Conservation (phyloP, 768 basidiomycete species). For the Kwoniella heveanensis region DNA sequence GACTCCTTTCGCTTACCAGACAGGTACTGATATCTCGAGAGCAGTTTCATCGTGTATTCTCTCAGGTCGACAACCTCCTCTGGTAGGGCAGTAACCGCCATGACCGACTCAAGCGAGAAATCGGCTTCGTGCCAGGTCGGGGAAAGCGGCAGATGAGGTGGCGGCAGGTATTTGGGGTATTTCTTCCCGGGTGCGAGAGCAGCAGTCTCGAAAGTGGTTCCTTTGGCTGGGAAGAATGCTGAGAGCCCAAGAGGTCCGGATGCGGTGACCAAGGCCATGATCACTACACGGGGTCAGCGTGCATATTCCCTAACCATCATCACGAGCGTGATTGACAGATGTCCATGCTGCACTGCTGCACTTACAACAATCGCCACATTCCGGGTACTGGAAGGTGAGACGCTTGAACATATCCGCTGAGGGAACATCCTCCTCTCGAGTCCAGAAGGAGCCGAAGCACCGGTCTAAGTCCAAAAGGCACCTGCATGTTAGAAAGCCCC, state of each 20-base stretch:
- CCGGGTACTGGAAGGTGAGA: conserved; percentile 52
- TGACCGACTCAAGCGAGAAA: conserved; percentile 44
- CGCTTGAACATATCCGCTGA: conserved; percentile 53
- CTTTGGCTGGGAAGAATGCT: conserved; percentile 50
- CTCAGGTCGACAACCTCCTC: conserved; percentile 38
- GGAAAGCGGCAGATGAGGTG: conserved; percentile 51
- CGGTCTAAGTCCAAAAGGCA: conserved; percentile 48
- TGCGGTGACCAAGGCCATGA: conserved; percentile 49
- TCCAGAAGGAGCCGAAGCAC: conserved; percentile 55
- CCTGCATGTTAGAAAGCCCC: conserved; percentile 7
- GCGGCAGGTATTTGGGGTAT: conserved; percentile 38
- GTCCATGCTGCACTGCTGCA: too few species aligned
- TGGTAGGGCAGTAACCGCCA: conserved; percentile 37
- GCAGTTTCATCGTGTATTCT: conserved; percentile 45
- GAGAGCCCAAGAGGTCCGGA: conserved; percentile 51
- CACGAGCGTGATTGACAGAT: too few species aligned
- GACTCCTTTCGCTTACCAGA: conserved; percentile 35
- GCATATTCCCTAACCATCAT: too few species aligned
- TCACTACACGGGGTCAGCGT: conserved; percentile 25
- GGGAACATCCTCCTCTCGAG: conserved; percentile 23
- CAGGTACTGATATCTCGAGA: conserved; percentile 51
- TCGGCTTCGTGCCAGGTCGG: conserved; percentile 54
- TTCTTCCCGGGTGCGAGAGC: conserved; percentile 6
- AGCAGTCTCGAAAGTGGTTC: conserved; percentile 27
- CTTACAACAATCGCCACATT: conserved; percentile 55